Evolutionary conservation across 2,329 filamentous ascomycete genomes (phyloP).

Genomic region (Neopestalotiopsis sp.): DNA sequence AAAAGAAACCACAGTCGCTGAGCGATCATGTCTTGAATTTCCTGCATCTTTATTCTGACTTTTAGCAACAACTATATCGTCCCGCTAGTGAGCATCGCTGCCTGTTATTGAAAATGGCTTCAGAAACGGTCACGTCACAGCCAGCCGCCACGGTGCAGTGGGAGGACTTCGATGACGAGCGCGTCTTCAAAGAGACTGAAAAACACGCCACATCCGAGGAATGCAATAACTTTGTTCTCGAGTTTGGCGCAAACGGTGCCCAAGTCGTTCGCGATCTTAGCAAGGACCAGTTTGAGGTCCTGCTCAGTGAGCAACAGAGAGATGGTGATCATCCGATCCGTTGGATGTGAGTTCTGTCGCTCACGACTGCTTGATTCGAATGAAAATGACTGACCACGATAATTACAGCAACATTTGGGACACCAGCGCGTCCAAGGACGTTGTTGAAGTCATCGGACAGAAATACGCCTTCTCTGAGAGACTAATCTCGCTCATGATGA

Average conservation of each 20-base stretch:
- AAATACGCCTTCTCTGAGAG: conserved; percentile 73
- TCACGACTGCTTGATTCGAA: neutral
- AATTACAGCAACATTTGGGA: conserved; percentile 69
- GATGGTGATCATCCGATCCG: conserved; percentile 55
- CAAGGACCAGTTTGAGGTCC: conserved; percentile 41
- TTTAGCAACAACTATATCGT: neutral
- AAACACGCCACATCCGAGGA: conserved; percentile 41
- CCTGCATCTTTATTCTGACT: neutral
- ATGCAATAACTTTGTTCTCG: conserved; percentile 67
- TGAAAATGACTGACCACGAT: neutral
- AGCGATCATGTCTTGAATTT: neutral
- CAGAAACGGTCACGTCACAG: conserved; percentile 9
- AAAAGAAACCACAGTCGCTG: neutral
- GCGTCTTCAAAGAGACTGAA: conserved; percentile 50
- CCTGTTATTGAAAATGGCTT: neutral
- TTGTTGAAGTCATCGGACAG: conserved; percentile 59
- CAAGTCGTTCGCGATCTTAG: conserved; percentile 61
- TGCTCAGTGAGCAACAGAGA: conserved; percentile 27
- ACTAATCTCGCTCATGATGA: conserved; percentile 67
- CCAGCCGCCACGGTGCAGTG: conserved; percentile 39
- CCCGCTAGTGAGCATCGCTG: neutral
- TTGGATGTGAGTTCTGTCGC: conserved; percentile 66
- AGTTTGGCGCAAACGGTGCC: conserved; percentile 62
- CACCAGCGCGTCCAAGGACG: conserved; percentile 62
- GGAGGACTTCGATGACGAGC: conserved; percentile 56